These are phyloP conservation scores for Coniochaeta prunicola DNA, from an alignment of 2,329 filamentous ascomycete species.

Conservation along the genomic window DNA sequence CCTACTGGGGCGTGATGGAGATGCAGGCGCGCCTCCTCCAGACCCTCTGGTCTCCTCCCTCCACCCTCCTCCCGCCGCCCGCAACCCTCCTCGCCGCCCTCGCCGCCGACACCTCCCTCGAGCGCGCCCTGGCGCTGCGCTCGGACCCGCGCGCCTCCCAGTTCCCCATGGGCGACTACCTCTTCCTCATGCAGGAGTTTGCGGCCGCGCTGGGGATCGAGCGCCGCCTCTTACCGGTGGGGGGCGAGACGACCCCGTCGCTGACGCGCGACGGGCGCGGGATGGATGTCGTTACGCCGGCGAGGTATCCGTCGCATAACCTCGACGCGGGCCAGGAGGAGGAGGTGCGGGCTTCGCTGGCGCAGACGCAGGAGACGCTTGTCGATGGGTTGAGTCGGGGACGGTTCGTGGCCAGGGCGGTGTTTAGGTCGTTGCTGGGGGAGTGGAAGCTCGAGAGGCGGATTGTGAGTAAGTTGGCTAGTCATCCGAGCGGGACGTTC, in stretches of 20 bases:
- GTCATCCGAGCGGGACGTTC: conserved; percentile 58
- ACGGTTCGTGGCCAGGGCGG: conserved; percentile 54
- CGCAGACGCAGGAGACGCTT: conserved; percentile 35
- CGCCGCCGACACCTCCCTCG: conserved; percentile 33
- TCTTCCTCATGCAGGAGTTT: conserved; percentile 68
- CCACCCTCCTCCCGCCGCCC: too few species aligned
- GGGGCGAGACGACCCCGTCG: conserved; percentile 24
- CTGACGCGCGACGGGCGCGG: conserved; percentile 32
- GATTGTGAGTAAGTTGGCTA: conserved; percentile 44
- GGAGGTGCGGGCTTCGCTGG: conserved; percentile 35
- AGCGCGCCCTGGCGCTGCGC: conserved; percentile 43
- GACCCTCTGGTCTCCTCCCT: conserved; percentile 43
- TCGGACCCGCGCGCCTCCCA: conserved; percentile 49
- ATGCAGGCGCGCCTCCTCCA: conserved; percentile 71
- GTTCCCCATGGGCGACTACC: conserved; percentile 79
- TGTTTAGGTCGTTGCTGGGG: conserved; percentile 66
- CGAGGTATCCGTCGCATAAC: conserved; percentile 39
- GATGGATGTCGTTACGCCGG: conserved; percentile 49
- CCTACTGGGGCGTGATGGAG: conserved; percentile 83
- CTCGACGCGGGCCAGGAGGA: conserved; percentile 30
- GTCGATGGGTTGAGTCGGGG: conserved; percentile 32
- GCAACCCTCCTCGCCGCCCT: conserved; percentile 31
- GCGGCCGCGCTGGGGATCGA: conserved; percentile 48
- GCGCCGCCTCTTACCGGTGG: conserved; percentile 24
- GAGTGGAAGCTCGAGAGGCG: conserved; percentile 57